Evolutionary conservation across 2,329 filamentous ascomycete genomes (phyloP), one percentile per base, ranked within the genome.

Genomic region (Aspergillus carbonarius): DNA sequence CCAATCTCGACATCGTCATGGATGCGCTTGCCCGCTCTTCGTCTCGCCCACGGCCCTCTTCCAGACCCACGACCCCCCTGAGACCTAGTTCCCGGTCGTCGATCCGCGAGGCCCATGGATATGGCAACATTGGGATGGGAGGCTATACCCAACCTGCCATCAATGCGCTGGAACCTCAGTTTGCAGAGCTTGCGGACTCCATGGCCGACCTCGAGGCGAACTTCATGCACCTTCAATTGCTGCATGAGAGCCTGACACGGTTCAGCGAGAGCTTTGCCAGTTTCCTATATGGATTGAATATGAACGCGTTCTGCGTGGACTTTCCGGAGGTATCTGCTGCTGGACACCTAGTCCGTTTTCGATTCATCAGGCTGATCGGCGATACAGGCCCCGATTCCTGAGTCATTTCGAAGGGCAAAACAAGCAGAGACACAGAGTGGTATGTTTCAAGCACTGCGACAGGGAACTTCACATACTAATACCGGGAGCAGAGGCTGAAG

Each of bases 301-400:
- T 99, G 93, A 98, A 97, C 75, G 95, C 95, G 1, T 99, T 98
- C 74, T 98, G 93, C 74, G 93, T 98, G 32, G 95, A 99, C 74
- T 99, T 97, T 65, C 91, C 92, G 0, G 95, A 99, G 85, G 92
- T 92, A 78, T 54, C 27, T 48, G 44, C 25, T 15, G 23, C 27
- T 17, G n/a, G 17, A 6, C 10, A 48, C 10, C 13, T 5, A 63
- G 7, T 44, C 20, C 18, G 20, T 17, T 32, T 42, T 50, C 7
- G 8, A 47, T 39, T n/a, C 42, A 35, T 18, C 20, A 55, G 42
- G 34, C 55, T 65, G 17, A 65, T 34, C 32, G 27, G 34, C 49
- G 13, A 4, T 32, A 10, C 58, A 95, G 90, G 90, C 90, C 1
- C 93, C 93, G 0, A 86, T 96, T 63, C 72, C 87, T 8, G 92